Evolutionary conservation across 768 basidiomycete species (phyloP).

Genomic region (Lentinus brumalis): DNA sequence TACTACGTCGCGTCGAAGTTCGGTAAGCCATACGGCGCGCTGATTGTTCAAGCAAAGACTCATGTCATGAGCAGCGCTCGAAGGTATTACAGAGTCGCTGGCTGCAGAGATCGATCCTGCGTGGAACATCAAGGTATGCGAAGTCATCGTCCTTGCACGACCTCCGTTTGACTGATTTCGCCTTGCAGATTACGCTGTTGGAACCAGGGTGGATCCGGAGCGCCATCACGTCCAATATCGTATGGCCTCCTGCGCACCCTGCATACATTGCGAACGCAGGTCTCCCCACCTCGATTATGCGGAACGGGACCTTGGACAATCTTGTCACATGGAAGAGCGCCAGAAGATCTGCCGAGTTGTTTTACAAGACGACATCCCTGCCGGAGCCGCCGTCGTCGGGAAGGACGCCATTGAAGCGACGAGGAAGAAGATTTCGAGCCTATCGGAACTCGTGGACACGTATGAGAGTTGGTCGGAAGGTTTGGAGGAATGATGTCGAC

Average conservation of each 20-base stretch:
- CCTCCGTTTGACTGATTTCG: not conserved
- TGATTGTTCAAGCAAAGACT: not conserved
- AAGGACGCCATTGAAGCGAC: constrained; percentile 11
- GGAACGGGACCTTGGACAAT: not conserved
- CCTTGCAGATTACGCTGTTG: constrained; percentile 20
- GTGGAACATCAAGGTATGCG: constrained; percentile 39
- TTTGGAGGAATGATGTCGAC: not conserved
- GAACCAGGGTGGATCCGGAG: constrained; percentile 22
- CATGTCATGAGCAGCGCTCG: constrained; percentile 28
- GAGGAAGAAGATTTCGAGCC: not conserved
- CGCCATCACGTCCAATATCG: not conserved
- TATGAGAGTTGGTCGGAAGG: constrained; percentile 26
- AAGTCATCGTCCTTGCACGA: not conserved
- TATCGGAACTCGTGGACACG: constrained; percentile 3
- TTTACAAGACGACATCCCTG: not conserved
- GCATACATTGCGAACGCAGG: constrained; percentile 1
- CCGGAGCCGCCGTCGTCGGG: constrained; percentile 5
- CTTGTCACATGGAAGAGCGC: not conserved
- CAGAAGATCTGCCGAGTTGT: not conserved
- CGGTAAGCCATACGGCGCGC: not conserved
- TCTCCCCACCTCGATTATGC: not conserved
- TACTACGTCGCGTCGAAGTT: not conserved
- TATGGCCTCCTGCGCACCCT: constrained; percentile 1
- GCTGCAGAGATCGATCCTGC: constrained; percentile 36
- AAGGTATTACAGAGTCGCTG: constrained; percentile 32